Base-by-base conservation (phyloP, 306 rosid species). In the Cucurbita ficifolia region DNA sequence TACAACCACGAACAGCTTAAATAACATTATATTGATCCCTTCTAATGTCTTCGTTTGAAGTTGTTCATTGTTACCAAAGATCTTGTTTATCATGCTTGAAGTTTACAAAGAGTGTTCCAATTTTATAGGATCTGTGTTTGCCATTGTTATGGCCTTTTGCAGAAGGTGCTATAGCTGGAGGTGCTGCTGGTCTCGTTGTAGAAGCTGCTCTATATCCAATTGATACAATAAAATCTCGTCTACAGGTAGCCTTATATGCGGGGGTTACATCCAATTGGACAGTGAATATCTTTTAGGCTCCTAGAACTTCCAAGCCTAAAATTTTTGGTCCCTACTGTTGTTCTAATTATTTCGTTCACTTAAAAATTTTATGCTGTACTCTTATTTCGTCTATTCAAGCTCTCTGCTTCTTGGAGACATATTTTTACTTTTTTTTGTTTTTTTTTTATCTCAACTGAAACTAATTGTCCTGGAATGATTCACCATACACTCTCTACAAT, bases 161-260 rank as follows among this genome's bases (percentile, higher is more conserved):
- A 82, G 85, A 82, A 42, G 79, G 82, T 19, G 40, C 78, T 22
- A 35, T 78, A 62, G 85, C 85, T 52, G 85, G 85, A 22, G 80
- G 82, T 54, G 79, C 55, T 53, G 85, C 85, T 53, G 79, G 82
- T 55, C 72, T 78, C 43, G 51, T 82, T 75, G 78, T 54, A 19
- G 85, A 82, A 75, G 82, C 85, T 42, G 85, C 73, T 63, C 59
- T 82, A 16, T 82, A 78, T 78, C 85, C 85, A 62, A 75, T 82
- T 63, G 85, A 82, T 43, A 82, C 85, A 3, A 78, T 82, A 38
- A 82, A 82, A 78, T 78, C 85, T 62, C 79, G 82, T 70, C 48
- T 82, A 70, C 85, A 82, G 85, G 85, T 63, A 77, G 58, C 17
- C 58, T 70, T 22, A 29, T 16, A 46, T 68, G 38, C 36, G 11